Evolutionary conservation across 2,329 filamentous ascomycete species (phyloP).

Genomic region (Onygena corvina): DNA sequence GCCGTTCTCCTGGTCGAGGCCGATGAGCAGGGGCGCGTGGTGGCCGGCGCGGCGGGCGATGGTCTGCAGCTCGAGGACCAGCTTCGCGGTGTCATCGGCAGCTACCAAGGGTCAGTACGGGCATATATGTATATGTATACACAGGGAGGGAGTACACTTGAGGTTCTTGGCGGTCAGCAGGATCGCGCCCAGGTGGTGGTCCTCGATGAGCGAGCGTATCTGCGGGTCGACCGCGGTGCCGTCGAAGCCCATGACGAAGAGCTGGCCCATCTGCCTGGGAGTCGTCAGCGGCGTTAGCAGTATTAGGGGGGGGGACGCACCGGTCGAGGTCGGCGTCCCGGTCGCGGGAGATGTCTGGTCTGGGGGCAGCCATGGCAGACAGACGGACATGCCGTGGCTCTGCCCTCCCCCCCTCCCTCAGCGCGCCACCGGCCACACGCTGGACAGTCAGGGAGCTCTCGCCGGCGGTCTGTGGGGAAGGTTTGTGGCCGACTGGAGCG

Average conservation of each 20-base stretch:
- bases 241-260: conserved; percentile 58
- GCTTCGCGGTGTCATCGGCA: conserved; percentile 73
- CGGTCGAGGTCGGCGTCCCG: conserved; percentile 62
- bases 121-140: conserved; percentile 6
- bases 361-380: conserved; percentile 27
- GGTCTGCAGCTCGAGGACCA: conserved; percentile 84
- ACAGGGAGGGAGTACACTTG: conserved; percentile 39
- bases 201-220: conserved; percentile 50
- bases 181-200: conserved; percentile 75
- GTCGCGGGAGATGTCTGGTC: conserved; percentile 37
- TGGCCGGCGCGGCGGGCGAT: conserved; percentile 86
- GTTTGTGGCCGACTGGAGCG: background rate
- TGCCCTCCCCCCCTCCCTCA: background rate
- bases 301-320: conserved; percentile 40
- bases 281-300: too few species aligned
- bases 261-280: conserved; percentile 44
- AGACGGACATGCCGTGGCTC: conserved; percentile 6
- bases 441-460: too few species aligned
- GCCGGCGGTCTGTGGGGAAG: background rate
- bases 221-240: conserved; percentile 51
- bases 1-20: conserved; percentile 93
- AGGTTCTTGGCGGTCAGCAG: conserved; percentile 53
- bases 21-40: conserved; percentile 76
- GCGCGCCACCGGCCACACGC: background rate
- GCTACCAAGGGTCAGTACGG: too few species aligned